These are phyloP conservation scores for Colletotrichum tabaci DNA, from an alignment of 2,329 filamentous ascomycete genomes.

Conservation along the genomic window DNA sequence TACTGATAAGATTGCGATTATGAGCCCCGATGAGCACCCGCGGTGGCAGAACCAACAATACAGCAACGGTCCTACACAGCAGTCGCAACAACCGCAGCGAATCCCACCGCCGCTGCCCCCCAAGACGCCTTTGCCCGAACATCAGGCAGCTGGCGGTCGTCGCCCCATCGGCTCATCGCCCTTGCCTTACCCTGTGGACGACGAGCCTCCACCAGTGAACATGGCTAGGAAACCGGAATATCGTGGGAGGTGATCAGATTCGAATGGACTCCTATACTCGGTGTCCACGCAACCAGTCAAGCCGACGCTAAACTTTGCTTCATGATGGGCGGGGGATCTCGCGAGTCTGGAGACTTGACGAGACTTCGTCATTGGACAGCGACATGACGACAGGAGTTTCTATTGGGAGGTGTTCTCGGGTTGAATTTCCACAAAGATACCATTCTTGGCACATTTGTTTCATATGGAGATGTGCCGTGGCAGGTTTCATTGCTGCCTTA, in stretches of 20 bases:
- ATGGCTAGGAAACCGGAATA: conserved; percentile 89
- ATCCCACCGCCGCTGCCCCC: conserved; percentile 80
- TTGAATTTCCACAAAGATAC: conserved; percentile 34
- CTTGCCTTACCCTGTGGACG: conserved; percentile 84
- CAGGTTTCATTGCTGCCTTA: not conserved
- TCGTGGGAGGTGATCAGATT: conserved; percentile 59
- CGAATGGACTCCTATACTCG: not conserved
- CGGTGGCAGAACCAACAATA: conserved; percentile 53
- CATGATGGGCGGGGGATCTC: too few relatives aligned
- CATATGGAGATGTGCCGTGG: conserved; percentile 5
- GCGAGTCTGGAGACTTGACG: not conserved
- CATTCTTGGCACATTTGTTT: conserved; percentile 29
- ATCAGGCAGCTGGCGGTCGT: conserved; percentile 53
- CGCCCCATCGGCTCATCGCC: conserved; percentile 50
- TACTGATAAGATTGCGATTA: conserved; percentile 78
- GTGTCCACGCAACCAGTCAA: not conserved
- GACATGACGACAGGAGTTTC: conserved; percentile 15
- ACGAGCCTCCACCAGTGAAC: conserved; percentile 87
- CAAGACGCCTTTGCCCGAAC: conserved; percentile 79
- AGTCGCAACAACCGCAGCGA: conserved; percentile 51
- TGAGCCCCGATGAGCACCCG: conserved; percentile 71
- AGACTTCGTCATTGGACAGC: not conserved
- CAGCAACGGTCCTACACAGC: conserved; percentile 36
- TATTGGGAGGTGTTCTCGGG: conserved; percentile 10
- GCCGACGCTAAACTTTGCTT: not conserved